These are phyloP conservation scores for Brassica cretica DNA, from an alignment of 345 rosid species.

Conservation along the genomic window DNA sequence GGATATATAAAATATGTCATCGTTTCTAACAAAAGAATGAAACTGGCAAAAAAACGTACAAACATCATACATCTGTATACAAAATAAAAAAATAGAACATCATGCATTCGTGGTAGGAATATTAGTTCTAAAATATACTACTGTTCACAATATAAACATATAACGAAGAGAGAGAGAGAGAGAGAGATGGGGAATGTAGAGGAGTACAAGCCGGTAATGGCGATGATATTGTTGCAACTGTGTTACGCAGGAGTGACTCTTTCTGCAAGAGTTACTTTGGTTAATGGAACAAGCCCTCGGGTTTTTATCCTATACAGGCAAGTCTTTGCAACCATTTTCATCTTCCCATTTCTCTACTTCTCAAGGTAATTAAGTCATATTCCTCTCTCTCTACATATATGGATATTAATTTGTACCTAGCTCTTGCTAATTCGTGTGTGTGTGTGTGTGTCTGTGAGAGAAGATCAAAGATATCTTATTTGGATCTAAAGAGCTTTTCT, in stretches of 20 bases:
- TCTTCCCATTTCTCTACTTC: conserved; percentile 41
- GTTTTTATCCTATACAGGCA: conserved; percentile 47
- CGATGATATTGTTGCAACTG: conserved; percentile 35
- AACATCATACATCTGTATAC: too few species aligned
- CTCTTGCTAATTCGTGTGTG: neutral
- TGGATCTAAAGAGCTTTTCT: conserved; percentile 41
- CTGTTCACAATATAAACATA: neutral
- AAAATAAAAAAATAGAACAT: too few species aligned
- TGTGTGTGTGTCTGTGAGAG: neutral
- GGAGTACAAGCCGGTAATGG: conserved; percentile 42
- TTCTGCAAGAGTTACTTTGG: conserved; percentile 35
- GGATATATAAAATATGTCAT: neutral
- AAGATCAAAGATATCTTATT: conserved; percentile 27
- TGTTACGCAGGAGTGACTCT: conserved; percentile 42
- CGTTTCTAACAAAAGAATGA: neutral
- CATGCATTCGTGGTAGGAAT: too few species aligned
- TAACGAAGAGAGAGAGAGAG: neutral
- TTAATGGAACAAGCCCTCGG: conserved; percentile 42
- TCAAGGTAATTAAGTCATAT: conserved; percentile 29
- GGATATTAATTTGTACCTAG: neutral
- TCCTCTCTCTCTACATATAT: neutral
- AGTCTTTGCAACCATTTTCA: conserved; percentile 46
- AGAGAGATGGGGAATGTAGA: conserved; percentile 33
- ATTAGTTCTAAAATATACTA: neutral
- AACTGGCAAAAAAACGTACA: neutral